Evolutionary conservation across 2,329 filamentous ascomycete genomes (phyloP), one percentile per base, ranked within the genome.

Genomic region (Blastomyces percursus): DNA sequence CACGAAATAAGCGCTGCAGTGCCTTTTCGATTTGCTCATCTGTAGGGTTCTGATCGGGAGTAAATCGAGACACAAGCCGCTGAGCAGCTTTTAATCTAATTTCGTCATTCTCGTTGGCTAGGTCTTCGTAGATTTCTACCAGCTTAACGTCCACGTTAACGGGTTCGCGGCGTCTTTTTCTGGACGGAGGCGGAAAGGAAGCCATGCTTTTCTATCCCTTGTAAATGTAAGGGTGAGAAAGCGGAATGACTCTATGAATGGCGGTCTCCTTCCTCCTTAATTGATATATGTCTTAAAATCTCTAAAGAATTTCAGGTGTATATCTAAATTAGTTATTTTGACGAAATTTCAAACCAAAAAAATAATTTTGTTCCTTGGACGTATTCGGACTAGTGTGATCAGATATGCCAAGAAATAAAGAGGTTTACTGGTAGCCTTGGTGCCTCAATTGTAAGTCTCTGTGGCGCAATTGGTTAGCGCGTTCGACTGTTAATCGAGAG

Each of bases 1-100:
- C 94, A 61, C 90, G 86, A 73, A 96, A 90, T 46, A 99, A 80
- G 32, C 88, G 82, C 71, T 84, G 83, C 66, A 80, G 65, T 1
- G 71, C 71, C 61, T 75, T 76, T 60, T 73, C 70, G 57, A 77
- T 73, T 62, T 77, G 72, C 38, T 79, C 77, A 62, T 75, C 71
- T 16, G 71, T 69, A 5, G 75, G 71, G 35, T 72, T 71, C 64
- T 74, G 71, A 59, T 77, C 73, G 19, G 75, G 71, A 2, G 76
- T 77, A 63, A 79, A 78, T 59, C 78, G 75, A 9, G 75, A 75
- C 2, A 80, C 71, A 48, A 80, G 69, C 4, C 71, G 71, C 58
- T 75, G 72, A 1, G 78, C 78, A 46, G 78, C 78, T 65, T 76
- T 78, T 42, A 80, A 68, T 56, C 78, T 70, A 64, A 79, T 75